Conservation (phyloP, 306 rosid genomes). For the Leucaena leucocephala region DNA sequence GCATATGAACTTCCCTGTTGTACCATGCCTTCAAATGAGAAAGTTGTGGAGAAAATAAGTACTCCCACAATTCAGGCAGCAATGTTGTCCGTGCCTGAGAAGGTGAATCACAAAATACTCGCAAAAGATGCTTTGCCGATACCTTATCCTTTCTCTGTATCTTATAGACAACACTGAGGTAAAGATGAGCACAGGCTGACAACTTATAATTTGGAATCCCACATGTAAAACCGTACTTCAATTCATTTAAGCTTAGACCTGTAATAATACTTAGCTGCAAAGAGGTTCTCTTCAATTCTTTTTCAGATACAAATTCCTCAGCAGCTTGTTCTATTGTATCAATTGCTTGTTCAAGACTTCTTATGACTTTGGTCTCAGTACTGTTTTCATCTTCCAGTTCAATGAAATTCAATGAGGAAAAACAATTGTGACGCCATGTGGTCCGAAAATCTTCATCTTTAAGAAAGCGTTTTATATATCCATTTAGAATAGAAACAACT, state of each 20-base stretch:
- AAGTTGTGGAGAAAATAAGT: slow-evolving; percentile 70
- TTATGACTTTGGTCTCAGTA: slow-evolving; percentile 53
- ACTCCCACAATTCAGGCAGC: slow-evolving; percentile 81
- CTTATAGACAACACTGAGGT: slow-evolving; percentile 72
- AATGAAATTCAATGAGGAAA: slow-evolving; percentile 54
- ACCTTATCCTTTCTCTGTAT: slow-evolving; percentile 60
- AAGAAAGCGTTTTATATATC: slow-evolving; percentile 60
- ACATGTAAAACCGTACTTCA: slow-evolving; percentile 53
- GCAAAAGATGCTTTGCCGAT: slow-evolving; percentile 82
- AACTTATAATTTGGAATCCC: slow-evolving; percentile 66
- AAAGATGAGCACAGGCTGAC: slow-evolving; percentile 92
- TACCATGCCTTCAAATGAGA: slow-evolving; percentile 69
- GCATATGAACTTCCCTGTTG: slow-evolving; percentile 52
- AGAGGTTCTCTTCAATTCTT: slow-evolving; percentile 54
- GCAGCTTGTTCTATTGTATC: slow-evolving; percentile 60
- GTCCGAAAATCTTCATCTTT: slow-evolving; percentile 62
- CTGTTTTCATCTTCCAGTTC: slow-evolving; percentile 45
- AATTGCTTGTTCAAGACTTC: slow-evolving; percentile 75
- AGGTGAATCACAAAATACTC: slow-evolving; percentile 76
- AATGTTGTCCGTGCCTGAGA: slow-evolving; percentile 63
- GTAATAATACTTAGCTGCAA: slow-evolving; percentile 72
- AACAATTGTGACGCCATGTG: slow-evolving; percentile 51
- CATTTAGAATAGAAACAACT: slow-evolving; percentile 71
- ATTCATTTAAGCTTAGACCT: slow-evolving; percentile 64
- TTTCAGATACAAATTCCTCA: slow-evolving; percentile 51